Percentiles rank a stretch among this genome's conserved stretches.
These are phyloP conservation scores for Globisporangium spinosum DNA, from an alignment of 352 stramenopile species.

Conservation along the genomic window DNA sequence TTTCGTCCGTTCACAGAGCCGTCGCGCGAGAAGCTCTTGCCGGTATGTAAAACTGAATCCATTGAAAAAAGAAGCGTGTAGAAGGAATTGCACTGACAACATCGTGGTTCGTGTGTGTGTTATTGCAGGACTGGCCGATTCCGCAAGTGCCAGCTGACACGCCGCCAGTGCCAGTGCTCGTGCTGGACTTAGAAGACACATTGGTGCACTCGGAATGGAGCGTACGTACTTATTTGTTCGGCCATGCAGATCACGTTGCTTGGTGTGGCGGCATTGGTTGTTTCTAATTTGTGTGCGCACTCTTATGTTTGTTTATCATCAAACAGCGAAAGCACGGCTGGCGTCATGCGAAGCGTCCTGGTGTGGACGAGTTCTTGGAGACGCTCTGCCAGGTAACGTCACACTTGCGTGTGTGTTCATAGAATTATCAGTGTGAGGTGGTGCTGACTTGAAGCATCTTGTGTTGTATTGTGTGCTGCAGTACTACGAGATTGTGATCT, in stretches of 20 bases:
- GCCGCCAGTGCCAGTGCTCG: conserved; percentile 73
- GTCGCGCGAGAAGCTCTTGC: conserved; percentile 76
- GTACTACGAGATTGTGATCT: conserved; percentile 89
- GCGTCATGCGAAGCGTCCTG: conserved; percentile 83
- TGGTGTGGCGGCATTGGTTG: neutral
- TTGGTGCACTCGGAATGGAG: conserved; percentile 88
- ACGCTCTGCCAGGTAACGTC: conserved; percentile 54
- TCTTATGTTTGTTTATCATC: conserved; percentile 4
- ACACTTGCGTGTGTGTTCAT: neutral
- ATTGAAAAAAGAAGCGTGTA: neutral
- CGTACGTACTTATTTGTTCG: conserved; percentile 44
- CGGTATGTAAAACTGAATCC: conserved; percentile 20
- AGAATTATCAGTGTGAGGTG: neutral
- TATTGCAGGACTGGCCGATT: conserved; percentile 70
- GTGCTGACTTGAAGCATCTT: neutral
- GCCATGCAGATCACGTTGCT: neutral
- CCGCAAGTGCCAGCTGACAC: conserved; percentile 72
- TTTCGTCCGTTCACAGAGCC: conserved; percentile 77
- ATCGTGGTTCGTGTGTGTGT: neutral
- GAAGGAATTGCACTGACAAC: neutral
- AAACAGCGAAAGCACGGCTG: conserved; percentile 81
- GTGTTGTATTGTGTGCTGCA: conserved; percentile 14
- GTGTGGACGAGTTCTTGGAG: conserved; percentile 85
- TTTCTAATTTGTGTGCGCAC: neutral
- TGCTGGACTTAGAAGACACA: conserved; percentile 85